Base-by-base conservation (phyloP, 805 yeast species). In the Candida sphagnicola region DNA sequence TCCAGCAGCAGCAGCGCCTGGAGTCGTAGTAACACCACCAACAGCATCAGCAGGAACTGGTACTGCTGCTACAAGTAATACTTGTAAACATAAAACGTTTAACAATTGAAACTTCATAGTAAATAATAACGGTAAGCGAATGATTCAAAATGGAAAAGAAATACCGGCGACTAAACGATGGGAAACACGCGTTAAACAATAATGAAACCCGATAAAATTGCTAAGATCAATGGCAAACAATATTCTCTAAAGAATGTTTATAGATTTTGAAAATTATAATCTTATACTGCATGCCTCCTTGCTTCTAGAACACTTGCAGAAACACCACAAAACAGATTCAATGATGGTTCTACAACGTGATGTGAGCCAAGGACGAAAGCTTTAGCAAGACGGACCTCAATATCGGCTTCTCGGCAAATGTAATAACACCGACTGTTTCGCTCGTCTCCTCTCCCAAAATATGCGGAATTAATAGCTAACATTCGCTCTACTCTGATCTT, bases 1-100 rank as follows among this genome's bases (percentile, higher is more conserved):
- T 14, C 40, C 38, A 37, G 43, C 31, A 34, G 38, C 42, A 14
- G 42, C 38, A 17, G 46, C 38, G 11, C 35, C 18, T 21, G 45
- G 28, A 41, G 18, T 43, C 11, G 42, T 37, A 16, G 41, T 35
- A 37, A 42, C 31, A 34, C 42, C 38, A 14, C 42, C 38, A 14
- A 43, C 38, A 12, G 34, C 42, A 25, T 34, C 34, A 28, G 34
- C 29, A 19, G 34, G 35, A 26, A 19, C 28, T n/a, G 30, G 19
- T 4, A 34, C 25, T 14, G 17, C 25, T 28, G 17, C 16, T 4
- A 28, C 16, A 23, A 26, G 18, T 25, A 26, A 28, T 4, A 34
- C 16, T 13, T n/a, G 13, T 12, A 21, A 32, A 11, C 19, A 32
- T 4, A 23, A 4, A 21, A n/a, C 5, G 5, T 10, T 5, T 26